These are phyloP conservation scores for Taphrina pruni DNA, from an alignment of 1,139 yeast genomes.

Conservation along the genomic window DNA sequence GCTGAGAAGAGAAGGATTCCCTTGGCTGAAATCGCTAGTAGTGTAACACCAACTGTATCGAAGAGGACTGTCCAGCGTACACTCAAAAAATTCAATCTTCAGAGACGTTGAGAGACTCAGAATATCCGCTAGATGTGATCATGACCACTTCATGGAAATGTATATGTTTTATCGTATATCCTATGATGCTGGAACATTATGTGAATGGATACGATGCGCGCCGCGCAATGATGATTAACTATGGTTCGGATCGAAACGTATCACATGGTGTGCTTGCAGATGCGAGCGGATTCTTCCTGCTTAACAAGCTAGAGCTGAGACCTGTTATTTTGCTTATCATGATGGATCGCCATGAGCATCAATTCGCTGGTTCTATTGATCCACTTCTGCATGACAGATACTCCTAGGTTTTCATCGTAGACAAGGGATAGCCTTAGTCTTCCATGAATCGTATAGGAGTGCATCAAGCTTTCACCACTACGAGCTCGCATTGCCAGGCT, in stretches of 20 bases:
- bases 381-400: constrained; percentile 20
- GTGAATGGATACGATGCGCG: background rate
- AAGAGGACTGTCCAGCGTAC: no score
- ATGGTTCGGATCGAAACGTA: no score
- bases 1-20: no score
- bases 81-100: no score
- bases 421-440: constrained; percentile 18
- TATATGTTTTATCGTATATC: no score
- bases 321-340: background rate
- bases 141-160: no score
- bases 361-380: constrained; percentile 13
- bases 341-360: constrained; percentile 19
- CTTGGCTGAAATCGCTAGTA: no score
- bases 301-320: background rate
- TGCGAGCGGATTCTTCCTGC: background rate
- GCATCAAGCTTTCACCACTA: constrained; percentile 34
- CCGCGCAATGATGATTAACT: background rate
- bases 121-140: no score
- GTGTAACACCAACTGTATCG: no score
- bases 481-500: constrained; percentile 36
- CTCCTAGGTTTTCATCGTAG: constrained; percentile 30
- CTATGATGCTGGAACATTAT: background rate
- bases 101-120: no score
- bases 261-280: background rate
- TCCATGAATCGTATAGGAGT: constrained; percentile 22